Evolutionary conservation across 2,329 filamentous ascomycete genomes (phyloP), one percentile per base, ranked within the genome.

Genomic region (Aspergillus felis): DNA sequence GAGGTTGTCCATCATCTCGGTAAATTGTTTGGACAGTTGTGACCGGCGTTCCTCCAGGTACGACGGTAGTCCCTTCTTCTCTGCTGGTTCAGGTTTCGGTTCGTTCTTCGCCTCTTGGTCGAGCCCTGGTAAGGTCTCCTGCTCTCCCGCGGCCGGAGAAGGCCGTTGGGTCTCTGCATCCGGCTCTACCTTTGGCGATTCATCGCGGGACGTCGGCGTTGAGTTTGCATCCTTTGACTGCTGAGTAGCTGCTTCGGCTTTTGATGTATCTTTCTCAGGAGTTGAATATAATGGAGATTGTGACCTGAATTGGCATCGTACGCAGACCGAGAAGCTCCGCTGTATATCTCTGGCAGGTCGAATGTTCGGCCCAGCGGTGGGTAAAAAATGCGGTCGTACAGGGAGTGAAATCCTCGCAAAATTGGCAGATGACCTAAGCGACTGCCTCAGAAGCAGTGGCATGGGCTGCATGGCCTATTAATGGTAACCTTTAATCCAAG

Each of bases 1-100:
- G 22, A 97, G 74, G 62, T 90, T 87, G 77, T 99, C 94, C 90
- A 97, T 95, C 71, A 95, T 79, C 56, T 82, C 75, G 50, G 84
- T 85, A 71, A 94, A 85, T 55, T 82, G 79, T 64, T 85, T 86
- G 6, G 81, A 84, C 44, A 84, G 62, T 51, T 83, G 74, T 63
- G 83, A 87, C 71, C 85, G 76, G 53, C 81, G 79, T 17, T 75
- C 73, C 57, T 75, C 73, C 51, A 73, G 27, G 56, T 72, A 71
- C 0, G 72, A 75, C 6, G 73, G 73, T 6, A 75, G 64, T 12
- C 69, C 66, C 6, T 66, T 65, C 9, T 41, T 57, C 46, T 53
- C 52, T n/a, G 52, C 32, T 2, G 17, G 32, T 14, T 55, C 48
- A 1, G 46, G 7, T 47, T 24, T 54, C 8, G 27, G 35, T 25